Evolutionary conservation across 2,329 filamentous ascomycete species (phyloP).

Genomic region (Penicillium corylophilum): DNA sequence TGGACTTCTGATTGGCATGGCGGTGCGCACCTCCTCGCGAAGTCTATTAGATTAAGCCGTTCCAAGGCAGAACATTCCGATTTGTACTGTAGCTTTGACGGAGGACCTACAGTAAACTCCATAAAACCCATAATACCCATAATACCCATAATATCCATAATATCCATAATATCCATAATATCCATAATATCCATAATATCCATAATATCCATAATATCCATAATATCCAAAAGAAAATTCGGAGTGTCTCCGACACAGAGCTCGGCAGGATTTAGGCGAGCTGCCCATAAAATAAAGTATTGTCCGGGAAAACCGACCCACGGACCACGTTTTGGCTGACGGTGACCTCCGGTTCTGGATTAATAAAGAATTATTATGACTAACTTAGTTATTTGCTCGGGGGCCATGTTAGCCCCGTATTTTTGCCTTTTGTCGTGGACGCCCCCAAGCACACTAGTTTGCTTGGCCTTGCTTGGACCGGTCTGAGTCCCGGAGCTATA

Average conservation of each 20-base stretch:
- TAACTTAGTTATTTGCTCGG: not conserved
- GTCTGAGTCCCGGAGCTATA: constrained; percentile 16
- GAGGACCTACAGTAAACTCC: too few relatives aligned
- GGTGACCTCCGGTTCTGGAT: constrained; percentile 3
- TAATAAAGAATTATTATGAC: not conserved
- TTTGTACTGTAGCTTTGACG: too few relatives aligned
- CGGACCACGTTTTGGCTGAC: constrained; percentile 15
- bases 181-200: too few relatives aligned
- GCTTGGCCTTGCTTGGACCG: constrained; percentile 25
- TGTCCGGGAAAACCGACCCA: constrained; percentile 2
- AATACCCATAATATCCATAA: too few relatives aligned
- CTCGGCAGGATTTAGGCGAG: constrained; percentile 16
- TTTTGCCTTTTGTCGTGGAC: constrained; percentile 18
- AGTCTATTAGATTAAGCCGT: constrained; percentile 19
- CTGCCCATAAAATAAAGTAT: constrained; percentile 4
- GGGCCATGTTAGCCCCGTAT: constrained; percentile 7
- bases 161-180: too few relatives aligned
- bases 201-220: not conserved
- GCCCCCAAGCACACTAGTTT: constrained; percentile 20
- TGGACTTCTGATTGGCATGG: constrained; percentile 20
- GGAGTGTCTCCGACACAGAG: not conserved
- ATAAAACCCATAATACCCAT: too few relatives aligned
- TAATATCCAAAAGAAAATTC: not conserved
- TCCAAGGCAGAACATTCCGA: constrained; percentile 8
- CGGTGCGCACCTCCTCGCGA: constrained; percentile 8